Conservation (phyloP, 495 filamentous ascomycete species). For the Acidiella bohemica region DNA sequence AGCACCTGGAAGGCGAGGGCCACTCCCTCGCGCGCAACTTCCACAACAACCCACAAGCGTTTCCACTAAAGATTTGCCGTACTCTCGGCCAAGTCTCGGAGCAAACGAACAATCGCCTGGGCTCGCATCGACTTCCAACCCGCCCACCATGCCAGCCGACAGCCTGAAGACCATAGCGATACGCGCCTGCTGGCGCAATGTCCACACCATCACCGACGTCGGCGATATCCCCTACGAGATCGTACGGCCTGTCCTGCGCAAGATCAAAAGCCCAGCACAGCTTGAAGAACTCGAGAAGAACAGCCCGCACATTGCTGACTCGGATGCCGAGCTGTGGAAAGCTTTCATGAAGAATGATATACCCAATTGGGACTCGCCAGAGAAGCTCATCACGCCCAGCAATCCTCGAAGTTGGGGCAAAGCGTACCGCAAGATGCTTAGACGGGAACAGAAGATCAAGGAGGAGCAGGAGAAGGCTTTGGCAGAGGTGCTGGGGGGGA, state of each 20-base stretch:
- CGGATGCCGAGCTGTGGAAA: constrained; percentile 52
- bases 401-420: constrained; percentile 49
- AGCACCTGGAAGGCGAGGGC: too few relatives aligned
- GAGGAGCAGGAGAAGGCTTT: constrained; percentile 18
- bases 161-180: constrained; percentile 1
- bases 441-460: constrained; percentile 11
- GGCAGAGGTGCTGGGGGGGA: constrained; percentile 14
- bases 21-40: too few relatives aligned
- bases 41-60: too few relatives aligned
- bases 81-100: neutral
- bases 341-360: constrained; percentile 57
- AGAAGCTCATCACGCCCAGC: constrained; percentile 42
- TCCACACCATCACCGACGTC: constrained; percentile 40
- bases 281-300: constrained; percentile 48
- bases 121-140: neutral
- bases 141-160: constrained; percentile 3
- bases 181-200: constrained; percentile 7
- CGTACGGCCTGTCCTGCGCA: constrained; percentile 45
- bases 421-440: constrained; percentile 36
- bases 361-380: constrained; percentile 44
- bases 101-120: neutral
- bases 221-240: constrained; percentile 51
- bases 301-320: constrained; percentile 50
- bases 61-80: too few relatives aligned
- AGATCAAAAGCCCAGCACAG: constrained; percentile 51